A percentile compares a stretch with the other conserved stretches of the same genome.
These are phyloP conservation scores for Benincasa hispida DNA, from an alignment of 306 rosid genomes.

Conservation along the genomic window DNA sequence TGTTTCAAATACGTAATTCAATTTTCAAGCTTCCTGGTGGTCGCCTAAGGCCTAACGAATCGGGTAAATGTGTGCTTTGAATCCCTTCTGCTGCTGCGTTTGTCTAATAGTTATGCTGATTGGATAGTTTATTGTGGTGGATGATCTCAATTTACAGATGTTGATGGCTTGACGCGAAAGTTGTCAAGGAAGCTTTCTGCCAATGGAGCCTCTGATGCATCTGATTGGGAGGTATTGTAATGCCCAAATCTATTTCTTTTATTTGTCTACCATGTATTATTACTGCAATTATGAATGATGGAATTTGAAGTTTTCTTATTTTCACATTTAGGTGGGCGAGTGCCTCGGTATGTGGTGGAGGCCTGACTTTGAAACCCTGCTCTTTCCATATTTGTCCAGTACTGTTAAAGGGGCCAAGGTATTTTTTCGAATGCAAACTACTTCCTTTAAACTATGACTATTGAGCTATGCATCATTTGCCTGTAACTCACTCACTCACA, in stretches of 20 bases:
- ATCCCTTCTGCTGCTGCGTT: neutral
- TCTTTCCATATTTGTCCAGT: constrained; percentile 50
- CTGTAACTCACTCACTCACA: neutral
- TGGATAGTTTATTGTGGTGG: neutral
- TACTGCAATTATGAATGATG: neutral
- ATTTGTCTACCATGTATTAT: neutral
- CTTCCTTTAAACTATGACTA: constrained; percentile 2
- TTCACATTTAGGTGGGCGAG: constrained; percentile 51
- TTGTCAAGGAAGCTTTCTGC: constrained; percentile 52
- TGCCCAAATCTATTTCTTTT: neutral
- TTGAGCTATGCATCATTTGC: neutral
- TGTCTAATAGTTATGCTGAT: neutral
- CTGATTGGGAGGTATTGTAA: constrained; percentile 71
- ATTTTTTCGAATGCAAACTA: neutral
- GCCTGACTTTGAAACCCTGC: constrained; percentile 57
- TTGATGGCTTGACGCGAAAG: constrained; percentile 71
- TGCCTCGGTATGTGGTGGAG: constrained; percentile 91
- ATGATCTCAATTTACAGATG: constrained; percentile 30
- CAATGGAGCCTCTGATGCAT: constrained; percentile 33
- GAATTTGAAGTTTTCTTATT: neutral
- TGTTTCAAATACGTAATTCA: constrained; percentile 69
- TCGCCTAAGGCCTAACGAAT: constrained; percentile 74
- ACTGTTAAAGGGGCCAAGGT: constrained; percentile 57
- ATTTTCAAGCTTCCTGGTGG: constrained; percentile 83
- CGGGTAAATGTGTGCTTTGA: constrained; percentile 30